Evolutionary conservation across 2,329 filamentous ascomycete species (phyloP), one percentile per base, ranked within the genome.

Genomic region (Leptosphaerulina australis): DNA sequence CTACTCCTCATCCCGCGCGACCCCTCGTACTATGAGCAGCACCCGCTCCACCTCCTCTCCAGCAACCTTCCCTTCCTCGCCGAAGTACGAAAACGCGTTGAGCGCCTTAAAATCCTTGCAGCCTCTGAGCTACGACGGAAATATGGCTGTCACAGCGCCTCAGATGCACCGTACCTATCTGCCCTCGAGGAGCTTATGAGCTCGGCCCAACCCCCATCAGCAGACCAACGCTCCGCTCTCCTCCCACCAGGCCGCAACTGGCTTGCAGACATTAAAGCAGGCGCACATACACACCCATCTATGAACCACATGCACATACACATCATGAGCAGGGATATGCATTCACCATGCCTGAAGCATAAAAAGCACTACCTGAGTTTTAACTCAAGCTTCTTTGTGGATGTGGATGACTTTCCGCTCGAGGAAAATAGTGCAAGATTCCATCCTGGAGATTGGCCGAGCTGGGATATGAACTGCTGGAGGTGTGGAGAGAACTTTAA

Each of bases 221-320:
- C 54, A 2, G 81, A 81, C 1, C 77, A 83, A 9, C 70, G 71
- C 1, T 76, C 67, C 10, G 59, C 58, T 0, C 36, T 59, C 0
- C 62, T 69, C 0, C 91, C 91, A 0, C 56, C 67, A 0, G 92
- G 91, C 0, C 81, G 93, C 18, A 86, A 97, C 74, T 97, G 91
- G 90, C 74, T 77, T 30, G 76, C 77, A 10, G 90, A 94, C 20
- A 81, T 97, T 38, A 82, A 83, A 39, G 82, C 86, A 15, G 94
- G 94, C 11, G 82, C 96, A 6, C 94, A 99, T 74, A 88, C 90
- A 3, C 84, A 87, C 60, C 94, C 94, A 3, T 92, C 88, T 47
- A 97, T 99, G 94, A 87, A 83, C 56, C 91, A 97, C 70, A 70
- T 97, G 45, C 94, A 99, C 73, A 80, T 97, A 3, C 94, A 99